A percentile compares a stretch with the other conserved stretches of the same genome.
Evolutionary conservation across 129 eudicot genomes (phyloP).

Genomic region (Helichrysum umbraculigerum): DNA sequence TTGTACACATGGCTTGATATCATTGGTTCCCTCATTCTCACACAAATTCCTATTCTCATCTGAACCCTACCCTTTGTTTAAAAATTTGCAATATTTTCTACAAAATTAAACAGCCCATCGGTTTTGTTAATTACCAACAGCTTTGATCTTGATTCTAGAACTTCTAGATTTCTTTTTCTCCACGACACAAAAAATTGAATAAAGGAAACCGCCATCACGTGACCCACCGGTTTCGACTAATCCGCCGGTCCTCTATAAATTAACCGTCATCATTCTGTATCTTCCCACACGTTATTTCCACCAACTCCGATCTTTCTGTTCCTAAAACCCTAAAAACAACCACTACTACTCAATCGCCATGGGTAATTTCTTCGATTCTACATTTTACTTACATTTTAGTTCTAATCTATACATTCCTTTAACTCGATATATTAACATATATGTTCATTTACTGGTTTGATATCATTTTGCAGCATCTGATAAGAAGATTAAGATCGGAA

Average conservation of each 20-base stretch:
- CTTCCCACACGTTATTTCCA: constrained; percentile 3
- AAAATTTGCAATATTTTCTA: neutral
- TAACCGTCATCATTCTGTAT: neutral
- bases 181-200: neutral
- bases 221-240: constrained; percentile 27
- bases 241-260: constrained; percentile 12
- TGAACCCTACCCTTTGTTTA: too few relatives aligned
- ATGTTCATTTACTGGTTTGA: neutral
- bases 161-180: neutral
- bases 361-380: constrained; percentile 26
- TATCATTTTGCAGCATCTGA: constrained; percentile 34
- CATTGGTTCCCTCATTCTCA: too few relatives aligned
- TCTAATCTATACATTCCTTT: neutral
- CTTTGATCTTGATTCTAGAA: constrained; percentile 1
- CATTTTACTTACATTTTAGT: neutral
- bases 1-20: too few relatives aligned
- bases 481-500: constrained; percentile 94
- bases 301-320: constrained; percentile 1
- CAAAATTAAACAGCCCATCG: constrained; percentile 12
- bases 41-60: too few relatives aligned
- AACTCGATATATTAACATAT: neutral
- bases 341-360: constrained; percentile 18
- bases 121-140: constrained; percentile 12
- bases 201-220: constrained; percentile 20
- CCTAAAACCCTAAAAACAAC: neutral